phyloP scores from a whole-genome alignment of 352 stramenopile genomes.

The Globisporangium heterothallicum region DNA sequence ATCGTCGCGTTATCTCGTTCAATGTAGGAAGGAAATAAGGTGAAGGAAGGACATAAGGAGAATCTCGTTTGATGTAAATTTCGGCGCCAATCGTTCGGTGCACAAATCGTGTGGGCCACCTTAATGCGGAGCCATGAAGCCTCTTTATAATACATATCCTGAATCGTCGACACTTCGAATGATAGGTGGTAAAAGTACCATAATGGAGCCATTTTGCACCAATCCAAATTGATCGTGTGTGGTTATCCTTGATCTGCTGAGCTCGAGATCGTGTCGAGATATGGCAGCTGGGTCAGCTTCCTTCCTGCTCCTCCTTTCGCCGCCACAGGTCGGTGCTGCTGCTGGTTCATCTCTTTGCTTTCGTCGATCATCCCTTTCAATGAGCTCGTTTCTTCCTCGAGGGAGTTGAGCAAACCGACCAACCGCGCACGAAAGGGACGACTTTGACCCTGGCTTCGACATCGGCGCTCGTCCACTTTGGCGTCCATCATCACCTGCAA shows the following conservation, averaged over 20 bases:
- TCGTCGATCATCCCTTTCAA: slow-evolving; percentile 27
- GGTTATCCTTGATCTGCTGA: no score
- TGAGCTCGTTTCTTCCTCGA: slow-evolving; percentile 63
- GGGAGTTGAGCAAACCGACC: slow-evolving; percentile 54
- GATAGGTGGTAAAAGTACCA: no score
- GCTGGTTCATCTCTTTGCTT: background rate
- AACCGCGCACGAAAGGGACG: slow-evolving; percentile 51
- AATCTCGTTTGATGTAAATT: no score
- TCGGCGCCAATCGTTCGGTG: background rate
- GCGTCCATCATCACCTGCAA: no score
- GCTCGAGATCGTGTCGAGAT: slow-evolving; percentile 2
- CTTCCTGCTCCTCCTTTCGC: background rate
- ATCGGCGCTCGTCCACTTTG: slow-evolving; percentile 9
- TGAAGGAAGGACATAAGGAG: no score
- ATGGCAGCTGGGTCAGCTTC: slow-evolving; percentile 2
- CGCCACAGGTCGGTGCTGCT: background rate
- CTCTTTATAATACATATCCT: no score
- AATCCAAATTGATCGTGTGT: no score
- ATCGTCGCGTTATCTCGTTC: slow-evolving; percentile 18
- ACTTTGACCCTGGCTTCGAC: slow-evolving; percentile 15
- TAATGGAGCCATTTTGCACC: no score
- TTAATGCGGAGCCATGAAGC: background rate
- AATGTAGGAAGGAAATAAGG: background rate
- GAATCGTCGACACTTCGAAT: no score
- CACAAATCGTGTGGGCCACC: background rate